Evolutionary conservation across 306 rosid species (phyloP), one percentile per base, ranked within the genome.

Genomic region (Chamaecrista fasciculata): DNA sequence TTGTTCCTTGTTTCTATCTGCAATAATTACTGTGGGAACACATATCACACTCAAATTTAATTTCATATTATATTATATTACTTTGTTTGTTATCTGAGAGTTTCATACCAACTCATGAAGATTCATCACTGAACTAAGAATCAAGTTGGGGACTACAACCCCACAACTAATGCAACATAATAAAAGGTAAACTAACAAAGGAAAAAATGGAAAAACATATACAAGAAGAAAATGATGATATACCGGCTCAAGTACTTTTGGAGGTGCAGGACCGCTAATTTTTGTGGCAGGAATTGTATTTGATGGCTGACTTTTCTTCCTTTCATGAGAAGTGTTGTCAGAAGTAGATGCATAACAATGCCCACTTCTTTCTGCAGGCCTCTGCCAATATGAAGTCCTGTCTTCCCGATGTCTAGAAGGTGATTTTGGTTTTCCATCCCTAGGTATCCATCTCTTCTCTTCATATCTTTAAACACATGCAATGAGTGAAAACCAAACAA

Each of bases 391-490:
- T 24, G 63, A 69, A 69, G 79, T 67, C 71, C 71, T 91, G 67
- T 91, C 99, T 76, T 89, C 97, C 46, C 6, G 84, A 62, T 64
- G 72, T 70, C 81, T 71, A 72, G 99, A 76, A 43, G 96, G 86
- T 34, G 97, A 79, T 77, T 68, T 87, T 25, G 84, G 74, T 62
- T 82, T 84, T 70, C 91, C 96, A 69, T 94, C 92, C 79, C 82
- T 86, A 57, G 91, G 10, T 72, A 87, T 65, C 99, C 99, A 94
- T 85, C 97, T 85, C 84, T 94, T 94, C 47, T 94, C 99, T 69
- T 94, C 99, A 80, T 94, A 94, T 85, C 99, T 94, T 76, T 10
- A 79, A 71, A 67, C 61, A 66, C 25, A 58, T 46, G 60, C 81
- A 69, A 69, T 15, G 8, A 49, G 67, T 11, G 25, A 53, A 53